Percentiles rank a stretch among this genome's conserved stretches.
Evolutionary conservation across 2,329 filamentous ascomycete species (phyloP).

Genomic region (Aulographum hederae): DNA sequence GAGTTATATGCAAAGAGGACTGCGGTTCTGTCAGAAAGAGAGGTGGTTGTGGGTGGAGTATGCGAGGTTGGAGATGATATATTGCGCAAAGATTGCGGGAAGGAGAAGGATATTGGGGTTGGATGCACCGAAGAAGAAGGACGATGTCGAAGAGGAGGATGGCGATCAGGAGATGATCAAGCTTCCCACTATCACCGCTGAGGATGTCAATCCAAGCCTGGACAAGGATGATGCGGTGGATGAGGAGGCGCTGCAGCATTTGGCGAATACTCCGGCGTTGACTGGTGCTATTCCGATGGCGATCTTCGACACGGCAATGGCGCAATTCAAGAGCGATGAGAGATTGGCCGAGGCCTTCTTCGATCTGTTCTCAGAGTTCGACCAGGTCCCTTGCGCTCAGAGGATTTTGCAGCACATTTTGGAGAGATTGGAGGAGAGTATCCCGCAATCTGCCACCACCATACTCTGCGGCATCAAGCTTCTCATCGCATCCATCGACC

Average conservation of each 20-base stretch:
- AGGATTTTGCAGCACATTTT: conserved; percentile 60
- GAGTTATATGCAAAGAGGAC: conserved; percentile 72
- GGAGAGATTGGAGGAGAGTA: conserved; percentile 39
- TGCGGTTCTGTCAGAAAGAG: conserved; percentile 70
- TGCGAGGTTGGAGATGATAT: conserved; percentile 79
- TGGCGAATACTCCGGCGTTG: conserved; percentile 58
- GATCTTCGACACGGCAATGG: conserved; percentile 73
- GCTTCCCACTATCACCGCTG: conserved; percentile 39
- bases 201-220: conserved; percentile 39
- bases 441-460: conserved; percentile 42
- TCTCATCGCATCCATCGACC: conserved; percentile 46
- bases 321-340: conserved; percentile 52
- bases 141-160: conserved; percentile 19
- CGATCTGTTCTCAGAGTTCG: conserved; percentile 56
- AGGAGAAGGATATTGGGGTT: conserved; percentile 51
- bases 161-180: conserved; percentile 36
- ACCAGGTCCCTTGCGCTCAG: conserved; percentile 41
- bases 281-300: conserved; percentile 87
- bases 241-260: conserved; percentile 40
- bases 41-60: conserved; percentile 75
- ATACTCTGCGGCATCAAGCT: conserved; percentile 54
- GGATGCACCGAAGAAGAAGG: conserved; percentile 26
- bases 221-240: conserved; percentile 29
- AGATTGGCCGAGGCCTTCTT: conserved; percentile 61
- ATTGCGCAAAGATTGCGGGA: conserved; percentile 63